A percentile compares a stretch with the other conserved stretches of the same genome.
phyloP scores from a whole-genome alignment of 2,329 filamentous ascomycete genomes.

The Fusarium globosum region DNA sequence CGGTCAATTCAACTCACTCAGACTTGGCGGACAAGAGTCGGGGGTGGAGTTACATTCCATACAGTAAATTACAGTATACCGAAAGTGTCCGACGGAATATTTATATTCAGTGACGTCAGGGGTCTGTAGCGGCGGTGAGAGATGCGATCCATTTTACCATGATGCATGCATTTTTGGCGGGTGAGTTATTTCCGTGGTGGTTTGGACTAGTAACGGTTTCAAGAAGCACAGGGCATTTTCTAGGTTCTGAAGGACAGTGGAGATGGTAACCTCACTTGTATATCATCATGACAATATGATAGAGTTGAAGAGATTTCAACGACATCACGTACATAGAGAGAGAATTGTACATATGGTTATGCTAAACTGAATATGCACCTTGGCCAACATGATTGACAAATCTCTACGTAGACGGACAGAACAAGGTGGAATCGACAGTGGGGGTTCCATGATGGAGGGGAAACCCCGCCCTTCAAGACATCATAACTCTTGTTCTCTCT shows the following conservation, averaged over 20 bases:
- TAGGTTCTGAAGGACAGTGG: neutral
- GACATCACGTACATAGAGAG: neutral
- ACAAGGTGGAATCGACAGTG: slow-evolving; percentile 3
- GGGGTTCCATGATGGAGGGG: slow-evolving; percentile 19
- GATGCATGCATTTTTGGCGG: neutral
- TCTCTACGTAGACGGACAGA: neutral
- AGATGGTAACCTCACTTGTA: neutral
- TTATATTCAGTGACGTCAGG: slow-evolving; percentile 13
- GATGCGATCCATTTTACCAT: neutral
- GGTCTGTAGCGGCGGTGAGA: slow-evolving; percentile 17
- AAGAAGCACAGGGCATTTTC: neutral
- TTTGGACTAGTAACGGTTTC: slow-evolving; percentile 1
- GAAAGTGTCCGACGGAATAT: neutral
- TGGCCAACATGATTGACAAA: neutral
- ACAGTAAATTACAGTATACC: neutral
- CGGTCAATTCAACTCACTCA: neutral
- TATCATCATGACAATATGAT: neutral
- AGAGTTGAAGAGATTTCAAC: neutral
- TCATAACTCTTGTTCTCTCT: slow-evolving; percentile 13
- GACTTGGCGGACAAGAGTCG: neutral
- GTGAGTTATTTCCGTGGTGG: slow-evolving; percentile 13
- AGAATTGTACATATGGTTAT: neutral
- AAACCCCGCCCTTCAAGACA: slow-evolving; percentile 20
- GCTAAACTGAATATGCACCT: neutral
- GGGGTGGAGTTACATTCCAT: neutral